phyloP scores from a whole-genome alignment of 2,329 filamentous ascomycete genomes.

The Diaporthe aspalathi region DNA sequence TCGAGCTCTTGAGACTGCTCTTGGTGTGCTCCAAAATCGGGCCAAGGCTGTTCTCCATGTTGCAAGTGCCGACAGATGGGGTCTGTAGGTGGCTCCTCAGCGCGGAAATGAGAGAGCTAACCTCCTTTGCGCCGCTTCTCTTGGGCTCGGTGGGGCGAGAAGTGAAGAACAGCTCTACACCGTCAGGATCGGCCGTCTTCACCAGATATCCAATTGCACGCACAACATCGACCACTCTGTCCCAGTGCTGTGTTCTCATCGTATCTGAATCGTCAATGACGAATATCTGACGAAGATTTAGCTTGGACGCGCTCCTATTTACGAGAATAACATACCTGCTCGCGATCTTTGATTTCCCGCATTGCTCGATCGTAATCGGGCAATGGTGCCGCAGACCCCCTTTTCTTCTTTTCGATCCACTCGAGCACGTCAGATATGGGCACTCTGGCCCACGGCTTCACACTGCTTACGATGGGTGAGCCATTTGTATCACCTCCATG shows the following conservation, averaged over 20 bases:
- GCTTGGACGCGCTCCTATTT: not conserved
- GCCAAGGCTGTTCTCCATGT: not conserved
- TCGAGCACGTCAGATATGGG: not conserved
- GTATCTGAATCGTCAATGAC: not conserved
- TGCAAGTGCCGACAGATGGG: rapidly evolving
- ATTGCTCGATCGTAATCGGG: not conserved
- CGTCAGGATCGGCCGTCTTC: not conserved
- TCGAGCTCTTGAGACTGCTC: not conserved
- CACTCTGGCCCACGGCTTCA: not conserved
- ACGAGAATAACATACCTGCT: not conserved
- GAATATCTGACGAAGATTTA: not conserved
- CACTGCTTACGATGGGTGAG: not conserved
- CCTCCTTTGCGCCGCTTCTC: not conserved
- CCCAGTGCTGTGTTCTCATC: not conserved
- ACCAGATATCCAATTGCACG: not conserved
- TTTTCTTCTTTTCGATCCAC: not conserved
- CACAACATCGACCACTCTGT: not conserved
- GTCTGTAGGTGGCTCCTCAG: not conserved
- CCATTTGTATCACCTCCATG: not conserved
- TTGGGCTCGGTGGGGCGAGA: not conserved
- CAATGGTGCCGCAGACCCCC: not conserved
- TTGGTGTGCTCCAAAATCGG: not conserved
- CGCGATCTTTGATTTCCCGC: not conserved
- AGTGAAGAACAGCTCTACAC: not conserved
- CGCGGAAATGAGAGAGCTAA: not conserved